Evolutionary conservation across 805 yeast genomes (phyloP).

Genomic region (Candida tallmaniae): DNA sequence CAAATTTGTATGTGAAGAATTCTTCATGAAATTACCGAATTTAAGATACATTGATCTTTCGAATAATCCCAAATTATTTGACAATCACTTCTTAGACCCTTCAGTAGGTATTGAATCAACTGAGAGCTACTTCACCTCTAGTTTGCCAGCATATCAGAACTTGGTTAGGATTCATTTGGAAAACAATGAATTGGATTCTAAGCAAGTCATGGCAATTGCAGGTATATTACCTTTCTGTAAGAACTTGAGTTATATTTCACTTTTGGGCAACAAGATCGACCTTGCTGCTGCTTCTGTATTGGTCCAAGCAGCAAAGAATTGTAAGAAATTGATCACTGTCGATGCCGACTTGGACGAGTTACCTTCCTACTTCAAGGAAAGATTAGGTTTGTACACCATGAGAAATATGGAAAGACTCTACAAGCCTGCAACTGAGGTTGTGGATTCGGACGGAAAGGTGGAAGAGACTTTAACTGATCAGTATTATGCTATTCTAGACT

Average conservation of each 20-base stretch:
- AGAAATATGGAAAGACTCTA: conserved; percentile 68
- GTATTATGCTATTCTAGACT: conserved; percentile 26
- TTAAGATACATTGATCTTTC: conserved; percentile 75
- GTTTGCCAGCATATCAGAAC: conserved; percentile 63
- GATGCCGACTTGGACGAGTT: conserved; percentile 63
- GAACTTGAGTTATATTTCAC: conserved; percentile 61
- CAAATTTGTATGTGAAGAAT: conserved; percentile 48
- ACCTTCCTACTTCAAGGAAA: conserved; percentile 60
- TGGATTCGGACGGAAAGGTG: conserved; percentile 1
- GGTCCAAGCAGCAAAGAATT: conserved; percentile 62
- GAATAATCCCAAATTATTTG: conserved; percentile 63
- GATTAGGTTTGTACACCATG: conserved; percentile 76
- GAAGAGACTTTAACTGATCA: conserved; percentile 21
- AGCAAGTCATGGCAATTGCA: conserved; percentile 55
- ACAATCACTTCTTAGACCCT: background rate
- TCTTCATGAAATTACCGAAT: conserved; percentile 49
- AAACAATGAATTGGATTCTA: conserved; percentile 53
- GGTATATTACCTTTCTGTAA: conserved; percentile 68
- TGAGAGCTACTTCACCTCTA: conserved; percentile 52
- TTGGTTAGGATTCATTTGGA: conserved; percentile 70
- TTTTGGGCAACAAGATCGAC: conserved; percentile 60
- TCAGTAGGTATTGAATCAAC: conserved; percentile 17
- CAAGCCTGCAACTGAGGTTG: conserved; percentile 34
- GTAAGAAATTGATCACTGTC: conserved; percentile 59
- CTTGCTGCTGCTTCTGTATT: conserved; percentile 60